These are phyloP conservation scores for Dothideomycetes sp. DNA, from an alignment of 2,329 filamentous ascomycete species.

Conservation along the genomic window DNA sequence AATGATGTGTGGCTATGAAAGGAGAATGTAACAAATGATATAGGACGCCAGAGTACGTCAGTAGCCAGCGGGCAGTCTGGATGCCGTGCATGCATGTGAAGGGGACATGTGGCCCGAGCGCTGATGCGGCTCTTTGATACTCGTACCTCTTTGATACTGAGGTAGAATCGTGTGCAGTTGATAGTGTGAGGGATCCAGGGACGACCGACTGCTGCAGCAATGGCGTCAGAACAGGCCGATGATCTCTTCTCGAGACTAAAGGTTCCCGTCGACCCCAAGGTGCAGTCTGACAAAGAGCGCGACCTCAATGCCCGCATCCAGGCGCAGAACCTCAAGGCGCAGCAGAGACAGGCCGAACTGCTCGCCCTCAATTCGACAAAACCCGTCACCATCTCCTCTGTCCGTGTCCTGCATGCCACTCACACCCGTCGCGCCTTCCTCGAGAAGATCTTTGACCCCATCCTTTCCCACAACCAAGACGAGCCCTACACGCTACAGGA, in stretches of 20 bases:
- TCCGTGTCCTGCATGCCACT: constrained; percentile 70
- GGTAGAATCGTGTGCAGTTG: no score
- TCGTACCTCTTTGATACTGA: no score
- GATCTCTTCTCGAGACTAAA: constrained; percentile 47
- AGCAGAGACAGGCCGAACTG: constrained; percentile 53
- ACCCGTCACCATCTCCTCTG: constrained; percentile 76
- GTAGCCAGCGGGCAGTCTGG: no score
- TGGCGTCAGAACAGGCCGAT: constrained; percentile 5
- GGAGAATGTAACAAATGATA: no score
- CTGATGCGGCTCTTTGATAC: no score
- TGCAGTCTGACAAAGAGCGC: constrained; percentile 48
- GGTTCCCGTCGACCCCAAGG: constrained; percentile 47
- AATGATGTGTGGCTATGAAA: no score
- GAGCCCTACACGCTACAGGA: constrained; percentile 68
- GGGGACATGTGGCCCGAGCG: no score
- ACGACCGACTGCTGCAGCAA: no score
- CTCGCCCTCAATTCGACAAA: constrained; percentile 73
- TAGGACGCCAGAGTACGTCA: no score
- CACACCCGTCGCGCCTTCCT: constrained; percentile 81
- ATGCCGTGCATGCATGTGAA: no score
- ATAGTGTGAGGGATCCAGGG: no score
- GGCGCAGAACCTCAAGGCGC: constrained; percentile 50
- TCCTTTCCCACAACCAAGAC: constrained; percentile 58
- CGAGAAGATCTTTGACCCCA: constrained; percentile 65
- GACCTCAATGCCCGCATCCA: constrained; percentile 48